Conservation (phyloP, 2,329 filamentous ascomycete genomes). For the Mollisia scopiformis region DNA sequence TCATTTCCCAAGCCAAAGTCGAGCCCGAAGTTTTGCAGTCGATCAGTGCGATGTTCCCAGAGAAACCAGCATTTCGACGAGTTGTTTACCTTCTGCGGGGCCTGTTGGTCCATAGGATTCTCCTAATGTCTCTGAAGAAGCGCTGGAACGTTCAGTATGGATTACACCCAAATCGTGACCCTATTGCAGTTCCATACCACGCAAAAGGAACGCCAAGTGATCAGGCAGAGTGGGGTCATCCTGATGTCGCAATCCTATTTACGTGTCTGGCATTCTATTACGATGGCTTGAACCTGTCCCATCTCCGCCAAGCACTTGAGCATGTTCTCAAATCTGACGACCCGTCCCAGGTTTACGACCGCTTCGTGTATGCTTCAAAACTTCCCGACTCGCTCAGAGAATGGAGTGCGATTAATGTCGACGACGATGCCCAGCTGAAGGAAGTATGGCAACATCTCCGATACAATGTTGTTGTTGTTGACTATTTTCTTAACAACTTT, state of each 20-base stretch:
- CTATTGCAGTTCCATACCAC: conserved; percentile 68
- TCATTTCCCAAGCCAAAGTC: conserved; percentile 33
- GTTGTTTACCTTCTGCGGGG: conserved; percentile 62
- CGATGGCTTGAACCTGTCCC: conserved; percentile 50
- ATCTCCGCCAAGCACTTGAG: conserved; percentile 53
- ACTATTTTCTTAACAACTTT: conserved; percentile 65
- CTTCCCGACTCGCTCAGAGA: conserved; percentile 51
- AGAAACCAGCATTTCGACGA: conserved; percentile 37
- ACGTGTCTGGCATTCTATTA: conserved; percentile 73
- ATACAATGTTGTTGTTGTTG: conserved; percentile 52
- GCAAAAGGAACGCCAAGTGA: conserved; percentile 67
- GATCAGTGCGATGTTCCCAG: conserved; percentile 35
- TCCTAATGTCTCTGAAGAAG: conserved; percentile 52
- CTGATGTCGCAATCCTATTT: conserved; percentile 66
- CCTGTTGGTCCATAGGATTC: conserved; percentile 60
- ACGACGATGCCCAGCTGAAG: conserved; percentile 54
- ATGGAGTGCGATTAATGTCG: conserved; percentile 61
- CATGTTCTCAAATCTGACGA: conserved; percentile 57
- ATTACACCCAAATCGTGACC: conserved; percentile 54
- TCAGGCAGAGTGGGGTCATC: conserved; percentile 69
- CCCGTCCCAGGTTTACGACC: conserved; percentile 56
- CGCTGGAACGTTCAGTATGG: conserved; percentile 66
- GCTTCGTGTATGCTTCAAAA: conserved; percentile 45
- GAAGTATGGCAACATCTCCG: conserved; percentile 55
- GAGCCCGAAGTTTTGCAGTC: conserved; percentile 25